phyloP scores from a whole-genome alignment of 2,329 filamentous ascomycete genomes.

The Aureobasidium sp. region DNA sequence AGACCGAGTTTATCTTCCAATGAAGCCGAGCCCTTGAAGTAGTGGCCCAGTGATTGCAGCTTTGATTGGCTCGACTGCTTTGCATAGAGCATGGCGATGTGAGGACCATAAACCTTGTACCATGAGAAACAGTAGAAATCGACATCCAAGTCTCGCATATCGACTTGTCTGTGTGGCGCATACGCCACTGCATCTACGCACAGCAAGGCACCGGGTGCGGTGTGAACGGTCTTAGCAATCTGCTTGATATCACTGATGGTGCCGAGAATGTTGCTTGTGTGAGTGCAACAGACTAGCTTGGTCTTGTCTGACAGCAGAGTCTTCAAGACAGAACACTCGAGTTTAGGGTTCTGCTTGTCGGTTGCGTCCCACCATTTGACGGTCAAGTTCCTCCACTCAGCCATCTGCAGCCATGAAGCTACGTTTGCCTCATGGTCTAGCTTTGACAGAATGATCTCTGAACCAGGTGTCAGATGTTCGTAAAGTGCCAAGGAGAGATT shows the following conservation, averaged over 20 bases:
- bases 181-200: constrained; percentile 71
- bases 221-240: constrained; percentile 49
- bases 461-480: constrained; percentile 49
- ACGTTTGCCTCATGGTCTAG: constrained; percentile 76
- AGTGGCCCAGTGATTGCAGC: constrained; percentile 56
- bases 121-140: constrained; percentile 75
- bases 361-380: constrained; percentile 60
- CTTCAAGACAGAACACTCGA: constrained; percentile 51
- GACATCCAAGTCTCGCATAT: constrained; percentile 60
- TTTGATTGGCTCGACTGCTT: constrained; percentile 48
- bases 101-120: constrained; percentile 78
- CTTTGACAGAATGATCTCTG: constrained; percentile 57
- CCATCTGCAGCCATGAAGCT: constrained; percentile 64
- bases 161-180: constrained; percentile 63
- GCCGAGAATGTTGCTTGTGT: constrained; percentile 67
- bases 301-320: constrained; percentile 57
- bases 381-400: constrained; percentile 50
- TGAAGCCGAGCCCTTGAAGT: constrained; percentile 54
- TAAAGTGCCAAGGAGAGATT: constrained; percentile 56
- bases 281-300: constrained; percentile 64
- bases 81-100: constrained; percentile 64
- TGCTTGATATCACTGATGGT: constrained; percentile 57
- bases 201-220: constrained; percentile 50
- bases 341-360: constrained; percentile 48
- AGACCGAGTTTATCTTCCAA: constrained; percentile 62